Base-by-base conservation (phyloP, 2,329 filamentous ascomycete species). In the Neofusicoccum cordaticola region DNA sequence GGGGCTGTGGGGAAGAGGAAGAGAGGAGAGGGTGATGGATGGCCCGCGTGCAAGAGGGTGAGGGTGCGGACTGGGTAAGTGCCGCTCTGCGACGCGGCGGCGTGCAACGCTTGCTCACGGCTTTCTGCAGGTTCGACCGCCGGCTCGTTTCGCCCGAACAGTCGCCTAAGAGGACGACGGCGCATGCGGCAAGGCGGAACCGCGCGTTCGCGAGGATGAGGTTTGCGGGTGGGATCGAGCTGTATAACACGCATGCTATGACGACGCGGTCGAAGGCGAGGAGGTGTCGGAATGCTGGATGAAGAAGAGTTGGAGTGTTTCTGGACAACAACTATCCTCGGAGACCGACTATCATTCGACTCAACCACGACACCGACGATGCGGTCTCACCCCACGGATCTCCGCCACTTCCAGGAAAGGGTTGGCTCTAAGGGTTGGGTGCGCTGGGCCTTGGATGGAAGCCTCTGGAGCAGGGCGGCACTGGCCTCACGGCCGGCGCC, bases 241-340 rank as follows among this genome's bases (percentile, higher is more conserved):
- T 45, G 39, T 58, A 31, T 2, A 58, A 58, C 15, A 58, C 53
- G 53, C 53, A 58, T 41, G 7, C 53, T 3, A 58, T 58, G 53
- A 58, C 53, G 39, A 58, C 53, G 13, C 53, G 53, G 41, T 58
- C 53, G 13, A 58, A 58, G 27, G 15, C 41, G 2, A 44, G 53
- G 9, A 58, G 34, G 53, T 15, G 15, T 12, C 27, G 53, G 22
- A 34, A 44, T 35, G 8, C 53, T 7, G 39, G 39, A 12, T 58
- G 53, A 58, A 19, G 13, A 2, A 9, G 11, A 6, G 48, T 34
- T 15, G n/a, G 15, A 27, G 4, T 13, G 4, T 51, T 31, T 22
- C 19, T 31, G 27, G 27, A 31, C 4, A 31, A 31, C 27, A 31
- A 31, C 27, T 31, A 7, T 31, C 27, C 7, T 31, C 7, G 27